Evolutionary conservation across 2,329 filamentous ascomycete genomes (phyloP), one percentile per base, ranked within the genome.

Genomic region (Penicillium fuscoglaucum): DNA sequence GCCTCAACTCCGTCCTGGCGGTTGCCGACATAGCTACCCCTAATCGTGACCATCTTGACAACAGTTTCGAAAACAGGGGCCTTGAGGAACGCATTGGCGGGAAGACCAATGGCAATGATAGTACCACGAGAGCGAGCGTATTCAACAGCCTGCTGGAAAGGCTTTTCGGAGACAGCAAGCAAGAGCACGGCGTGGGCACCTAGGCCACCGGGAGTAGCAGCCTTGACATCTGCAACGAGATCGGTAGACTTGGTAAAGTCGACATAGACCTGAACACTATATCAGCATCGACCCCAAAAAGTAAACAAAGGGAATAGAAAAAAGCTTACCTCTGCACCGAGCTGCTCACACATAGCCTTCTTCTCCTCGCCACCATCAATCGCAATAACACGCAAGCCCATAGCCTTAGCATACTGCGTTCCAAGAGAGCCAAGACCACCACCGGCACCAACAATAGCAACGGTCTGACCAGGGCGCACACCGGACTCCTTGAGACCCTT

Each of bases 1-100:
- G 93, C 93, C 81, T 98, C 93, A 53, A 87, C 85, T 1, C 87
- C 89, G 74, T 98, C 93, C 73, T 89, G 87, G 66, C 93, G 86
- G 81, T 96, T 97, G 58, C 93, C 93, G 66, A 98, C 93, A 74
- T 97, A 97, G 68, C 87, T 91, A 60, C 93, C 93, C 81, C 90
- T 90, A 82, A 98, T 97, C 69, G 78, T 87, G 80, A 97, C 87
- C 91, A 96, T 96, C 78, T 88, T 83, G 72, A 93, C 83, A 62
- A 97, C 93, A 8, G 89, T 91, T 72, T 93, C 88, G 74, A 97
- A 96, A 55, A 97, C 92, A 40, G 91, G 90, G 1, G 93, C 92
- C 67, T 84, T 85, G 64, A 97, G 83, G 76, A 83, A 90, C 2
- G 93, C 92, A 63, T 87, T 83, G 39, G 90, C 88, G 6, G 93